Conservation (phyloP, 164 flowering plant species). For the Nymphaea thermarum region DNA sequence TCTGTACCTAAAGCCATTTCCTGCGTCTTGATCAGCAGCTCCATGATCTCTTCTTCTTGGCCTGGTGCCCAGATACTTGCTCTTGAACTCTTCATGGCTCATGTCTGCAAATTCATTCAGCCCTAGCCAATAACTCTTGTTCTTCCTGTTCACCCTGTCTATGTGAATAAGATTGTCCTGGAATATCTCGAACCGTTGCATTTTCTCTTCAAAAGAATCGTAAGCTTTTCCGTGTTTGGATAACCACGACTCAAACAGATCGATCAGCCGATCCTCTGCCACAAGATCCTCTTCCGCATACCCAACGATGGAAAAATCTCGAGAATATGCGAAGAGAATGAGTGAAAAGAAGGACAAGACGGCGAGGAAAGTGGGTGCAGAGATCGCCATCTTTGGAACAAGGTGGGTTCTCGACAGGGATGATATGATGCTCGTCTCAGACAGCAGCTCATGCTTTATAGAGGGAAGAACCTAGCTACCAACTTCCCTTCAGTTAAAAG, state of each 20-base stretch:
- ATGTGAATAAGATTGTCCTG: conserved; percentile 69
- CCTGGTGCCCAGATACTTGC: conserved; percentile 44
- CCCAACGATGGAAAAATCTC: conserved; percentile 62
- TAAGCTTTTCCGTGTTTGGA: conserved; percentile 46
- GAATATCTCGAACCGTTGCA: conserved; percentile 56
- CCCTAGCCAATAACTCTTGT: conserved; percentile 66
- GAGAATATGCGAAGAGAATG: conserved; percentile 9
- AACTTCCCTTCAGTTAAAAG: not conserved
- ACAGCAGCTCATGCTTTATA: not conserved
- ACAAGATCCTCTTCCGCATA: conserved; percentile 43
- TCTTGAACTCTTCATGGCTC: conserved; percentile 70
- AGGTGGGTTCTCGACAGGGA: not conserved
- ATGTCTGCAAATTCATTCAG: conserved; percentile 67
- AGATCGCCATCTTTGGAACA: conserved; percentile 19
- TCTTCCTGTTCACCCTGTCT: conserved; percentile 52
- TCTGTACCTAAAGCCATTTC: conserved; percentile 22
- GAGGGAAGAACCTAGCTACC: not conserved
- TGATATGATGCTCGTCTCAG: not conserved
- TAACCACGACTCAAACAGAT: conserved; percentile 63
- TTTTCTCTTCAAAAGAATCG: conserved; percentile 50
- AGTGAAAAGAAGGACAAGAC: conserved; percentile 9
- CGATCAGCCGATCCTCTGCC: conserved; percentile 41
- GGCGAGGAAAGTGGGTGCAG: conserved; percentile 14
- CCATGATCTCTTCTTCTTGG: conserved; percentile 8
- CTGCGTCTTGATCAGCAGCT: not conserved